These are phyloP conservation scores for Coemansia sp. DNA, from an alignment of 192 early-diverging fungal species.

Conservation along the genomic window DNA sequence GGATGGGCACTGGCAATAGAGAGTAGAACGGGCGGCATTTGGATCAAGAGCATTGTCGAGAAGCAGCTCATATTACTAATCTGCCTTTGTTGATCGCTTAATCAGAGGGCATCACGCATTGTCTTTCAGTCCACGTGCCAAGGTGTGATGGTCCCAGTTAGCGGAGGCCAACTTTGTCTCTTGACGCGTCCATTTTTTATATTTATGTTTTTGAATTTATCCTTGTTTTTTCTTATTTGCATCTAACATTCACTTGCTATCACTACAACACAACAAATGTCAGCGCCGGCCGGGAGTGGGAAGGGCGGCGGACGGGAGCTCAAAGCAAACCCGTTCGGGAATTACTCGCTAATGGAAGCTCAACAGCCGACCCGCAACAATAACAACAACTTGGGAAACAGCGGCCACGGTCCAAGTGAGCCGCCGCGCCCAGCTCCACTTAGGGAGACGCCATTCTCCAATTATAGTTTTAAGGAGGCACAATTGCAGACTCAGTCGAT, in stretches of 20 bases:
- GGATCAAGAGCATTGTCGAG: no score
- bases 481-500: conserved; percentile 18
- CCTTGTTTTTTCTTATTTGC: not conserved
- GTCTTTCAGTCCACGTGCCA: no score
- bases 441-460: conserved; percentile 40
- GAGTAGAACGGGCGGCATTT: no score
- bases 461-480: conserved; percentile 53
- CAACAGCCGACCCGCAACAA: conserved; percentile 22
- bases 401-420: not conserved
- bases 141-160: not conserved
- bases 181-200: not conserved
- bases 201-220: not conserved
- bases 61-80: no score
- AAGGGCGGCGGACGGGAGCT: conserved; percentile 16
- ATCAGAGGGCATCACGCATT: no score
- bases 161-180: no score
- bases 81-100: no score
- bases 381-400: not conserved
- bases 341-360: conserved; percentile 54
- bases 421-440: not conserved
- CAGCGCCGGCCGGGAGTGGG: not conserved
- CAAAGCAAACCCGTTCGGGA: conserved; percentile 50
- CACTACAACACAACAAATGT: not conserved
- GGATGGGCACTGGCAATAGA: no score
- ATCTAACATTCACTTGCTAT: not conserved